Conservation (phyloP, 495 filamentous ascomycete species). For the Tuber calosporum region DNA sequence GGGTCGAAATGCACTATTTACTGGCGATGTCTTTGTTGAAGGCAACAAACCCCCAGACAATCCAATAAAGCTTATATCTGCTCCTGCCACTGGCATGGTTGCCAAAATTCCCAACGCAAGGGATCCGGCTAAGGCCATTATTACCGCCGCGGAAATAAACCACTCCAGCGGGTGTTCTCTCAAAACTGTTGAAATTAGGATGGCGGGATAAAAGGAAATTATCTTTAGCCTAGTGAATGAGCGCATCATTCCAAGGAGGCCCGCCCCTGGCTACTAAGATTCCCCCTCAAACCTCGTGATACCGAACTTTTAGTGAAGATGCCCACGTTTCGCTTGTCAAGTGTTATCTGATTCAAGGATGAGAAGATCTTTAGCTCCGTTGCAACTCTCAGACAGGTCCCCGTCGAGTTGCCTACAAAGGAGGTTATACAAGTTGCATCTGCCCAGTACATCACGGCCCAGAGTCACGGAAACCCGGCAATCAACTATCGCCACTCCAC, state of each 20-base stretch:
- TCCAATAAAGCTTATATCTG: slow-evolving; percentile 75
- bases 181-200: slow-evolving; percentile 74
- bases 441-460: slow-evolving; percentile 86
- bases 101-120: slow-evolving; percentile 75
- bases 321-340: slow-evolving; percentile 88
- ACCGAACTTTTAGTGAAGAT: slow-evolving; percentile 83
- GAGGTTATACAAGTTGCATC: slow-evolving; percentile 92
- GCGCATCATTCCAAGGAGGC: no score
- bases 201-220: slow-evolving; percentile 51
- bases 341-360: slow-evolving; percentile 87
- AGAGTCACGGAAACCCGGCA: slow-evolving; percentile 90
- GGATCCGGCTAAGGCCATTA: slow-evolving; percentile 68
- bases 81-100: slow-evolving; percentile 72
- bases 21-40: slow-evolving; percentile 90
- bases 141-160: slow-evolving; percentile 65
- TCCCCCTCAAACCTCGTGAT: slow-evolving; percentile 69
- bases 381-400: slow-evolving; percentile 83
- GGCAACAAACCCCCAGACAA: slow-evolving; percentile 95
- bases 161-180: slow-evolving; percentile 60
- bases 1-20: slow-evolving; percentile 72
- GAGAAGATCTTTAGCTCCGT: slow-evolving; percentile 85
- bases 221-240: no score
- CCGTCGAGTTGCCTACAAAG: slow-evolving; percentile 89
- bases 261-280: slow-evolving; percentile 36
- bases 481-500: slow-evolving; percentile 87